A percentile compares a stretch with the other conserved stretches of the same genome.
phyloP scores from a whole-genome alignment of 441 rosid genomes.

The Hura crepitans region DNA sequence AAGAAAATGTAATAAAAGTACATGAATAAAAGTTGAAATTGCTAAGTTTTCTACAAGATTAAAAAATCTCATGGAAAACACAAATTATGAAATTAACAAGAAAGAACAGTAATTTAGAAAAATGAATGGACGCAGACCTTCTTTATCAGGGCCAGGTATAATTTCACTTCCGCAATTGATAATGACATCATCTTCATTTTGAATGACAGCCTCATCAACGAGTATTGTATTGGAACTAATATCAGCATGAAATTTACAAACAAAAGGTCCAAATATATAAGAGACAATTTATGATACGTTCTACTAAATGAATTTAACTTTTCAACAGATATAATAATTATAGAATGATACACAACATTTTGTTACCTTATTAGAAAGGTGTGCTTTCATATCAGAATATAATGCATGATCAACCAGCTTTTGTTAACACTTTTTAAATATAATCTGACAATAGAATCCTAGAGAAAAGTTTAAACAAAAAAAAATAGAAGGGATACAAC shows the following conservation, averaged over 20 bases:
- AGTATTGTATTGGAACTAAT: constrained; percentile 59
- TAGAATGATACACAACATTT: neutral
- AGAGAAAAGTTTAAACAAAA: neutral
- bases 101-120: neutral
- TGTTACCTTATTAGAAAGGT: neutral
- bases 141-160: constrained; percentile 48
- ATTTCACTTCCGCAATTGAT: constrained; percentile 68
- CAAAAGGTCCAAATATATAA: constrained; percentile 6
- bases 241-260: constrained; percentile 14
- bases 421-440: neutral
- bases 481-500: neutral
- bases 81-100: neutral
- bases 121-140: constrained; percentile 46
- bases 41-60: neutral
- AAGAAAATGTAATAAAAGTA: neutral
- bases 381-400: neutral
- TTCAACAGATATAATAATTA: neutral
- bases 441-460: neutral
- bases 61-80: neutral
- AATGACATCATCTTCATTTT: constrained; percentile 42
- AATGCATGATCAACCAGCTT: neutral
- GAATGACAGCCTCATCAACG: constrained; percentile 53
- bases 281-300: neutral
- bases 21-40: neutral
- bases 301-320: neutral